Base-by-base conservation (phyloP, 257 asterid genomes). In the Forsythia suspensa region DNA sequence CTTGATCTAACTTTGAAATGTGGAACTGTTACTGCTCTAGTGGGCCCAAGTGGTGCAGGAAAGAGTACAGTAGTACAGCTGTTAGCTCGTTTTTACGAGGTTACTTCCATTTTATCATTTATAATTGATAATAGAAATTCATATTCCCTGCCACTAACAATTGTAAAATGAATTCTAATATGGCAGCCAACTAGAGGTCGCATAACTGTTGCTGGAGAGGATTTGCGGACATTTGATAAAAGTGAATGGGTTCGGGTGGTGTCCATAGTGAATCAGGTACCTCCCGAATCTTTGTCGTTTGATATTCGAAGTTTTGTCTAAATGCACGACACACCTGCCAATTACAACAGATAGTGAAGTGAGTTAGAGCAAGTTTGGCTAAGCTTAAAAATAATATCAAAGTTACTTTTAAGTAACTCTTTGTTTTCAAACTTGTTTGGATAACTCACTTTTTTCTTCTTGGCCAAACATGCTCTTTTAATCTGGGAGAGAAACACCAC, bases 11-110 rank as follows among this genome's bases (percentile, higher is more conserved):
- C 89, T 43, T 89, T 95, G 72, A 90, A 85, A 81, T 83, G 89
- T 84, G 98, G 99, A 85, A 89, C 94, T 76, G 91, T 93, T 68
- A 93, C 99, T 82, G 98, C 99, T 82, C 92, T 95, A 51, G 98
- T 95, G 67, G 99, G 99, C 57, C 81, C 97, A 73, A 95, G 99
- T 85, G 99, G 98, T 61, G 97, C 99, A 24, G 99, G 98, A 71
- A 95, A 95, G 89, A 95, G 97, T 81, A 95, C 99, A 71, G 87
- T 95, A 59, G 99, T 95, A 48, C 99, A 95, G 87, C 90, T 95
- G 65, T 84, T 95, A 85, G 96, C 99, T 73, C 98, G 99, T 46
- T 95, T 90, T 83, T 95, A 95, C 61, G 99, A 95, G 97, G 99
- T 93, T 71, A 57, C 70, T 61, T 70, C 4, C 46, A 63, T 67